Conservation (phyloP, 2,329 filamentous ascomycete species). For the Colletotrichum sojae region DNA sequence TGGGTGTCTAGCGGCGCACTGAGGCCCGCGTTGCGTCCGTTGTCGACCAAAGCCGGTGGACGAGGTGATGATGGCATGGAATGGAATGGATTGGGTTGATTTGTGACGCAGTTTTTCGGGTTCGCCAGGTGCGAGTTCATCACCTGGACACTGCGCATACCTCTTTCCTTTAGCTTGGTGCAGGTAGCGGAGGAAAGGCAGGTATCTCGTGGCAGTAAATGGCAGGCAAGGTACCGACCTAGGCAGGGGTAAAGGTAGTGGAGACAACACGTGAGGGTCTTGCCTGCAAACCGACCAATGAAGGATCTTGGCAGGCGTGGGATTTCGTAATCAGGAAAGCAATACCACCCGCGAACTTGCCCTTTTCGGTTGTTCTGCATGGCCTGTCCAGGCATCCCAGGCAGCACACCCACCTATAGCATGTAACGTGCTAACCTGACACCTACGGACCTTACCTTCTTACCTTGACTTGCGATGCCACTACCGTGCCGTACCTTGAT, state of each 20-base stretch:
- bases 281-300: constrained; percentile 22
- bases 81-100: constrained; percentile 2
- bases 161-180: no score
- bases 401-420: constrained; percentile 24
- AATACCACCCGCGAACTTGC: constrained; percentile 28
- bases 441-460: no score
- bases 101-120: constrained; percentile 19
- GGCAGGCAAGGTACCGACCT: no score
- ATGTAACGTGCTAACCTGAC: no score
- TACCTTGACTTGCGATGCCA: no score
- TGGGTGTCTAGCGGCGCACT: constrained; percentile 5
- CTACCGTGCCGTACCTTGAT: no score
- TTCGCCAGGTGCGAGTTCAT: background rate
- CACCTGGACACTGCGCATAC: background rate
- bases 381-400: constrained; percentile 29
- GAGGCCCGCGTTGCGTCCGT: constrained; percentile 6
- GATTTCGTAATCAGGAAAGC: constrained; percentile 34
- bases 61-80: background rate
- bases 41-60: constrained; percentile 1
- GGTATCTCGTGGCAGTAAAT: no score
- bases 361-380: constrained; percentile 25
- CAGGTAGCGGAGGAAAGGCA: no score
- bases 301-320: constrained; percentile 23
- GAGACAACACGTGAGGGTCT: constrained; percentile 30
- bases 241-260: background rate